These are phyloP conservation scores for Trichoderma sp. DNA, from an alignment of 2,329 filamentous ascomycete genomes.

Conservation along the genomic window DNA sequence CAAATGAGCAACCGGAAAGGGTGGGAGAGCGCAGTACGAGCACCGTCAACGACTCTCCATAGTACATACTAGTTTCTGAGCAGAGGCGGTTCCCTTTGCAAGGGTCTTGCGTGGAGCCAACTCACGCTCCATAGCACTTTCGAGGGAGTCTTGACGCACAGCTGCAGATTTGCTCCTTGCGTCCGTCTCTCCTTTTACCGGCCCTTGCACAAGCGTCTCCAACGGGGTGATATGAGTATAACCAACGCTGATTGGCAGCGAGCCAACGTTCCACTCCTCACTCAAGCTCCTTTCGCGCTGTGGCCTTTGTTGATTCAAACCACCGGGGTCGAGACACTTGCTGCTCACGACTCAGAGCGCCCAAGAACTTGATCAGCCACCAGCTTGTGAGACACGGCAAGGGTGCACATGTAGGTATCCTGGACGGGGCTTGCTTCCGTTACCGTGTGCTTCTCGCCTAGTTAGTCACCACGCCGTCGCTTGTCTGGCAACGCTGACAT, in stretches of 20 bases:
- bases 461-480: not conserved
- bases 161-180: conserved; percentile 19
- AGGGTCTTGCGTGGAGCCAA: conserved; percentile 11
- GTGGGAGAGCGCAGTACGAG: not conserved
- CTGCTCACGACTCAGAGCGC: not conserved
- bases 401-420: not conserved
- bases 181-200: not conserved
- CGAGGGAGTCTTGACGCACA: conserved; percentile 15
- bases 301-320: not conserved
- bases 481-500: not conserved
- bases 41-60: conserved; percentile 7
- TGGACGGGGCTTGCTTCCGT: not conserved
- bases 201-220: conserved; percentile 1
- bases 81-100: conserved; percentile 17
- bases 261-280: not conserved
- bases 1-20: not conserved
- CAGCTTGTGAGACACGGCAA: conserved; percentile 14
- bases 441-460: conserved; percentile 1
- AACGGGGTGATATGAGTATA: not conserved
- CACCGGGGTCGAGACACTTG: not conserved
- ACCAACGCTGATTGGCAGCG: not conserved
- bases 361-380: conserved; percentile 20
- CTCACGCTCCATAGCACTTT: not conserved
- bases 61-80: not conserved
- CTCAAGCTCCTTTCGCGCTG: not conserved